Base-by-base conservation (phyloP, 1,284 basidiomycete species). In the Phlebopus sp. region DNA sequence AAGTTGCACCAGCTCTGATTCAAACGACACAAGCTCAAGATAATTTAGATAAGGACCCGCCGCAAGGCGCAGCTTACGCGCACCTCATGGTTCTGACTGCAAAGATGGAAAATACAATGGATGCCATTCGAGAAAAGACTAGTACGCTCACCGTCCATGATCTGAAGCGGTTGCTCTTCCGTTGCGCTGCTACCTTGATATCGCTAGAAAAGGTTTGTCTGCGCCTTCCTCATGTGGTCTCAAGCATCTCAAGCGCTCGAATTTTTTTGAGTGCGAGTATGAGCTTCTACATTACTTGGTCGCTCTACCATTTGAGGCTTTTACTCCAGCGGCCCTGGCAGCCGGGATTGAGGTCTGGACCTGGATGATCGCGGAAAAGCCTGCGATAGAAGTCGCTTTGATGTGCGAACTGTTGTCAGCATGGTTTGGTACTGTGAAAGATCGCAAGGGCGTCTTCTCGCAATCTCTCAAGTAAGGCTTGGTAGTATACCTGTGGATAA, bases 281-380 rank as follows among this genome's bases (percentile, higher is more conserved):
- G 90, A 91, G 32, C 75, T 99, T 8, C 71, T 99, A 3, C 89
- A 94, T 66, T 88, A 90, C 63, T 73, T 99, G 21, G 94, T 99
- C 7, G 79, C 80, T 21, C 69, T 99, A 14, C 97, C 97, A 0
- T 90, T 98, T 59, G 86, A 88, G 47, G 84, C 92, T 3, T 93
- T 94, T 57, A 93, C 91, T 0, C 92, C 94, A 1, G 76, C 89
- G 4, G 82, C 94, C 1, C 82, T 98, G 50, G 79, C 88, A 8
- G 82, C 90, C 1, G 95, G 92, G 1, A 87, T 94, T 42, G 93
- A 97, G 64, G 88, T 92, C 4, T 99, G 97, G 97, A 92, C 90
- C 2, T 98, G 95, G 96, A 76, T 98, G 0, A 90, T 98, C 42
- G 84, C 91, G 14, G 90, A 95, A 62, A 83, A 91, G 47, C 87